Base-by-base conservation (phyloP, 805 yeast species). In the Starmera amethionina region DNA sequence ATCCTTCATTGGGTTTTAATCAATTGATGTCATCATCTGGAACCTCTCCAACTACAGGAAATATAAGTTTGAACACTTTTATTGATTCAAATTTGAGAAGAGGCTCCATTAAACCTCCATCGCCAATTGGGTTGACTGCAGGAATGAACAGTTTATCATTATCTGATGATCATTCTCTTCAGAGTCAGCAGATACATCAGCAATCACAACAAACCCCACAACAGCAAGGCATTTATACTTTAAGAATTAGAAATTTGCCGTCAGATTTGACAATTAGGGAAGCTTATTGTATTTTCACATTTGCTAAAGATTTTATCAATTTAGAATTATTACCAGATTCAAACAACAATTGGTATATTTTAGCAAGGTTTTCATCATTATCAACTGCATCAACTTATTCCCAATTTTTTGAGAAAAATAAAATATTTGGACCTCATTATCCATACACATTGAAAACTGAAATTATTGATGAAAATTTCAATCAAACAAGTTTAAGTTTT, bases 191-290 rank as follows among this genome's bases (percentile, higher is more conserved):
- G 27, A 33, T 4, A 14, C 38, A 30, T 11, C 39, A 28, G 14
- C 36, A 16, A 19, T 46, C n/a, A 35, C 49, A 29, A 34, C 45
- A 34, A 22, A 16, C 3, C 18, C 41, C 35, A 4, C 40, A 37
- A 19, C 42, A 31, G 32, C 40, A 15, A 33, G 44, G 33, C 5
- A 40, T 38, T 4, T 58, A 51, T 37, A 52, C 58, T 11, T 48
- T 77, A 35, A 67, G 63, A 44, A 53, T 82, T 38, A 64, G 65
- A 48, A 80, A 79, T 51, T 53, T 80, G 11, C 93, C 94, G 8
- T 48, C 60, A 4, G 87, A 83, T 59, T 63, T 82, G 27, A 58
- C 83, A 3, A 47, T 68, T 30, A 71, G 93, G 56, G 94, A 83
- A 56, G 79, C 84, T 3, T 66, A 72, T 37, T 65, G 80, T 13